Evolutionary conservation across 2,329 filamentous ascomycete genomes (phyloP), one percentile per base, ranked within the genome.

Genomic region (Penicillium rolfsii): DNA sequence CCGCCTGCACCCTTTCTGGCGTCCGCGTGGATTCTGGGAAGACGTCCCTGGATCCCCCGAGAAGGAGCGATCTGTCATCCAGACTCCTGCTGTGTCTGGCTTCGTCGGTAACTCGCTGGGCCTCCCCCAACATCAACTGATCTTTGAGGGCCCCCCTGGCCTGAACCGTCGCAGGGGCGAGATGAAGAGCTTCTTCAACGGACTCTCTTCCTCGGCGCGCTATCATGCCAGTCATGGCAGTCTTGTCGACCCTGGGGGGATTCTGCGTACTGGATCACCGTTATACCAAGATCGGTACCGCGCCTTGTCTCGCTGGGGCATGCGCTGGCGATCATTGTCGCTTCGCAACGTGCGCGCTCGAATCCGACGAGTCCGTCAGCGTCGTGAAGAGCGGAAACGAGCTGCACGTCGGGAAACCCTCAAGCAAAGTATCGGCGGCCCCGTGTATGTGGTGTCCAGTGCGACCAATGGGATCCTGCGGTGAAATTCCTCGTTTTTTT

Each of bases 1-100:
- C 46, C 80, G 79, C 43, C 72, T 87, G 5, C 82, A 87, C 64
- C 85, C 86, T 1, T 86, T 88, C 70, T 89, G 87, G 87, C 81
- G 83, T 24, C 86, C 86, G 1, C 82, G 83, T 40, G 82, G 82
- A n/a, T 87, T 88, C 73, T 88, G 85, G 85, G 84, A 87, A 41
- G 84, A 83, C 41, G 74, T 85, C 28, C 75, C 79, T 16, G 76
- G 77, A 52, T 74, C 76, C 11, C 67, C 67, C 5, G 50, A 60
- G 52, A 79, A 81, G 41, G 76, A 70, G 26, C 76, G 79, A 8
- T 73, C 72, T 19, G 74, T 72, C 19, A 63, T 66, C 22, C 70
- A 71, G 4, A 74, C 64, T 19, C 62, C 64, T 9, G 60, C 62
- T 19, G 61, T 48, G 26, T 50, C 45, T 2, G 57, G 70, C 33